phyloP scores from a whole-genome alignment of 148 eudicot genomes.

The Tetragonia tetragonoides region DNA sequence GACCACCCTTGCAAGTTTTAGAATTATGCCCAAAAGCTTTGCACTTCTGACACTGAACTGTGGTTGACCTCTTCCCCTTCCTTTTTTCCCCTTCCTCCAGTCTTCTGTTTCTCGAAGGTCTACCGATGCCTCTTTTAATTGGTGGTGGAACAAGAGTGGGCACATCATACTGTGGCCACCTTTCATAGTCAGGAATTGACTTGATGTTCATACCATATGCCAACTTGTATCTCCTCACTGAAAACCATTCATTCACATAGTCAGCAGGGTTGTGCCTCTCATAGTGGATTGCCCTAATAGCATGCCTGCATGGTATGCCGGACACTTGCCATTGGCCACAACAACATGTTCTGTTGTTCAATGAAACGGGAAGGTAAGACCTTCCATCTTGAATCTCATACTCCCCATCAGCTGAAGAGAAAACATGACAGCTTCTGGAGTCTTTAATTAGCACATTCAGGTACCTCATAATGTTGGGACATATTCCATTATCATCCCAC shows the following conservation, averaged over 20 bases:
- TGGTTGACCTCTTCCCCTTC: too few species aligned
- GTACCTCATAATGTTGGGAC: neutral
- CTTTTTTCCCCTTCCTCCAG: too few species aligned
- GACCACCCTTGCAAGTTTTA: too few species aligned
- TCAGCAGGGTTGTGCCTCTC: too few species aligned
- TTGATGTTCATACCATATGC: too few species aligned
- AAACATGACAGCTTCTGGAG: neutral
- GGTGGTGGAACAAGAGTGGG: neutral
- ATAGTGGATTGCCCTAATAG: neutral
- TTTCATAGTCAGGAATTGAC: too few species aligned
- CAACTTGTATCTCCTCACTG: too few species aligned
- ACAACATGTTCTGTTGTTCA: neutral
- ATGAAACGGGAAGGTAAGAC: neutral
- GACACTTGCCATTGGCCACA: neutral
- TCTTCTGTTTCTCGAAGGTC: neutral
- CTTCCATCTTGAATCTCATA: neutral
- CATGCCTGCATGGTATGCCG: neutral
- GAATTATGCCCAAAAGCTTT: too few species aligned
- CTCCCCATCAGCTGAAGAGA: neutral
- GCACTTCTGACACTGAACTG: too few species aligned
- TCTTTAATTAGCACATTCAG: neutral
- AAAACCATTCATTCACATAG: too few species aligned
- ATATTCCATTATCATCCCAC: neutral
- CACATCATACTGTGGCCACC: neutral
- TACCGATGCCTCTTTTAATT: neutral